Evolutionary conservation across 2,329 filamentous ascomycete species (phyloP), one percentile per base, ranked within the genome.

Genomic region (Penicillium sp.): DNA sequence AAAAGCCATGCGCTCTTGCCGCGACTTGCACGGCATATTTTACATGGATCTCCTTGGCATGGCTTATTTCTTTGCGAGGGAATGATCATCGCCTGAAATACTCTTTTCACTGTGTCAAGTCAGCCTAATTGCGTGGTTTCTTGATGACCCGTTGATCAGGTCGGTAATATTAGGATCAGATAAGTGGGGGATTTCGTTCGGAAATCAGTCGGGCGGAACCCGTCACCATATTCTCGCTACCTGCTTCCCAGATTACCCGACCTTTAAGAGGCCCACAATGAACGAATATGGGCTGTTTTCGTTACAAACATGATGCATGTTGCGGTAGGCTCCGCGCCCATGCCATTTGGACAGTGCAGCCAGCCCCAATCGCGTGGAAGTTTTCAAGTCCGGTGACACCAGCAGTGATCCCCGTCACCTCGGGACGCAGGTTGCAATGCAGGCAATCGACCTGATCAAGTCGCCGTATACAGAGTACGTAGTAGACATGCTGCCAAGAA

Each of bases 121-220:
- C 43, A 46, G 14, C 25, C 43, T 26, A 4, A 14, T 25, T 4
- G 26, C 26, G 26, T 30, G 26, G 26, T 40, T 8, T 8, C 13
- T 40, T 35, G n/a, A 28, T 37, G 33, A 40, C 13, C 22, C 37
- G 5, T 28, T 22, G 35, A 25, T 28, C 6, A 22, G 16, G 14
- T 26, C 51, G 51, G 51, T 22, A 25, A 13, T 14, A 30, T 11
- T 22, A 38, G 33, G 51, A 40, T 53, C 51, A 53, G 51, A 53
- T 53, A 53, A 53, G 51, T 53, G 51, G 51, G 22, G 33, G 11
- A 25, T 19, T 11, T 35, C n/a, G 48, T 19, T 35, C n/a, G 48
- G 35, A 22, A 3, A n/a, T 38, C 19, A 11, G 7, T 38, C 35
- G 19, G 25, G 2, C 22, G 16, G 19, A n/a, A 19, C 8, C 51